Percentiles rank a stretch among this genome's conserved stretches.
These are phyloP conservation scores for Mortierella sp. DNA, from an alignment of 371 early-diverging fungal species.

Conservation along the genomic window DNA sequence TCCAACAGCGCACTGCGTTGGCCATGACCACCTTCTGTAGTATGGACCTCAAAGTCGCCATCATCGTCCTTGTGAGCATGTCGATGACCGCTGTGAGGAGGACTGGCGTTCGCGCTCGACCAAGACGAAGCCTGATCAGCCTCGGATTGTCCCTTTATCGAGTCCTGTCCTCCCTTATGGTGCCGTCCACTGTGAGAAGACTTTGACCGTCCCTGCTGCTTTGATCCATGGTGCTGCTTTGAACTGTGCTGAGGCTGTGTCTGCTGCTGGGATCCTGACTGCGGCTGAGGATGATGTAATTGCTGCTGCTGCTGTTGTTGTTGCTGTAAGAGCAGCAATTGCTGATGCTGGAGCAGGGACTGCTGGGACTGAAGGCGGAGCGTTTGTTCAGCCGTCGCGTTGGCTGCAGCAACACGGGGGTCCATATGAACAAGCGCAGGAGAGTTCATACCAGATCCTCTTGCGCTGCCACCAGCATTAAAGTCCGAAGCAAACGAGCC, in stretches of 20 bases:
- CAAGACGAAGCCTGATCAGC: conserved; percentile 34
- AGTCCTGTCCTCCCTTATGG: conserved; percentile 35
- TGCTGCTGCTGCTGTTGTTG: conserved; percentile 63
- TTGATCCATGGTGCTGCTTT: conserved; percentile 26
- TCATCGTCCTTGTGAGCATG: conserved; percentile 37
- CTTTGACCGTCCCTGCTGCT: conserved; percentile 45
- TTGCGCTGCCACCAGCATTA: conserved; percentile 8
- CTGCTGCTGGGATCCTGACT: conserved; percentile 23
- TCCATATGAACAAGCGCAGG: conserved; percentile 32
- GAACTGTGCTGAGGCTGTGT: conserved; percentile 23
- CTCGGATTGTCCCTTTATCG: conserved; percentile 18
- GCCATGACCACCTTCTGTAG: conserved; percentile 60
- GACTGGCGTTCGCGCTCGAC: conserved; percentile 41
- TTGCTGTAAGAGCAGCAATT: conserved; percentile 66
- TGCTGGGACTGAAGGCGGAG: conserved; percentile 71
- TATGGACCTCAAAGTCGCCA: conserved; percentile 25
- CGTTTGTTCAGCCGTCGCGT: conserved; percentile 62
- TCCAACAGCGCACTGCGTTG: conserved; percentile 89
- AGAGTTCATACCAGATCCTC: conserved; percentile 38
- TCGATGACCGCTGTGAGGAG: conserved; percentile 36
- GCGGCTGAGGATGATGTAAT: conserved; percentile 47
- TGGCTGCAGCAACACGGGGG: conserved; percentile 45
- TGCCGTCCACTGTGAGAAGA: conserved; percentile 30
- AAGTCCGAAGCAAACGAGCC: conserved; percentile 31
- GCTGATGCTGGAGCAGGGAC: conserved; percentile 66